phyloP scores from a whole-genome alignment of 305 asterid genomes.

The Fraxinus ornus region DNA sequence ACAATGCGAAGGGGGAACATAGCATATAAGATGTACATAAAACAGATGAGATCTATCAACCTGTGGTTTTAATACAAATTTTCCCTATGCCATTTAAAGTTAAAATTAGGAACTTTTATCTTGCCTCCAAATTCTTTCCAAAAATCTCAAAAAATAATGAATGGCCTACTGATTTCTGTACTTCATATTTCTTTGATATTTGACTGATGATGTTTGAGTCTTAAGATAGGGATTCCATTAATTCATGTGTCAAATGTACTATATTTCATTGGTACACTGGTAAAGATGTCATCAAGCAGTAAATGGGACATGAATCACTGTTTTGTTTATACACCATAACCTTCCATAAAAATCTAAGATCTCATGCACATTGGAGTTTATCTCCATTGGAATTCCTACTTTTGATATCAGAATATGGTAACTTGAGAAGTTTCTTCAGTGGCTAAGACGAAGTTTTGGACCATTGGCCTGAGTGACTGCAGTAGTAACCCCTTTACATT shows the following conservation, averaged over 20 bases:
- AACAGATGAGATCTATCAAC: background rate
- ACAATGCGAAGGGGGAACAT: background rate
- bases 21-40: conserved; percentile 9
- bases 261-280: background rate
- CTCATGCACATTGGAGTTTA: background rate
- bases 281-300: background rate
- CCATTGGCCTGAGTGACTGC: background rate
- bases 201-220: background rate
- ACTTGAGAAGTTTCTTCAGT: background rate
- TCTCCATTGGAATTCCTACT: background rate
- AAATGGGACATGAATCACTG: background rate
- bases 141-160: background rate
- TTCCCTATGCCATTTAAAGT: conserved; percentile 4
- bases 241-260: background rate
- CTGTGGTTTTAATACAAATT: background rate
- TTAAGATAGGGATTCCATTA: background rate
- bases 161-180: background rate
- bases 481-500: background rate
- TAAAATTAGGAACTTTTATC: background rate
- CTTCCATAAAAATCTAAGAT: background rate
- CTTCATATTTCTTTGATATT: background rate
- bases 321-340: background rate
- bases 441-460: background rate
- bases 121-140: background rate
- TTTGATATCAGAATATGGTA: background rate